phyloP scores from a whole-genome alignment of 1,139 yeast genomes.

The Saccharomyces uvarum region DNA sequence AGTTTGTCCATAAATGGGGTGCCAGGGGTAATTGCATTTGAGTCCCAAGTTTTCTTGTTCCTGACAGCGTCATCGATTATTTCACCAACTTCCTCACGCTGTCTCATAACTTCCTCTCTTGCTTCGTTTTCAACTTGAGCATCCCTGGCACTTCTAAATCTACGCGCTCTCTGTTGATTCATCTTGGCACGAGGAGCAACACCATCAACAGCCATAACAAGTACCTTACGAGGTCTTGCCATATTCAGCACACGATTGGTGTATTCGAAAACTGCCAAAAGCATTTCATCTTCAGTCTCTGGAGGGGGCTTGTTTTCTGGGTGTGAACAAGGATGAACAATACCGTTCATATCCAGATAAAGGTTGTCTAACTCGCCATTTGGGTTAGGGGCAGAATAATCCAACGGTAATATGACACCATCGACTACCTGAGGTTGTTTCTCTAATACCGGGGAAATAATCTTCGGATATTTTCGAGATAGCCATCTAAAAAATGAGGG shows the following conservation, averaged over 20 bases:
- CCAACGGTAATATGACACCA: slow-evolving; percentile 56
- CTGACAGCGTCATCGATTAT: slow-evolving; percentile 56
- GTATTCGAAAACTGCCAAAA: slow-evolving; percentile 78
- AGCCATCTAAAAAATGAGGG: slow-evolving; percentile 98
- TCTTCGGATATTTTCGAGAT: slow-evolving; percentile 87
- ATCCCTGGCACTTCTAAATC: slow-evolving; percentile 91
- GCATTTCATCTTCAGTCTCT: slow-evolving; percentile 91
- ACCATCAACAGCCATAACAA: slow-evolving; percentile 95
- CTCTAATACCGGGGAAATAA: slow-evolving; percentile 82
- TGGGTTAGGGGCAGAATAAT: slow-evolving; percentile 73
- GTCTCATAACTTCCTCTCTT: slow-evolving; percentile 47
- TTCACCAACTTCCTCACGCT: slow-evolving; percentile 48
- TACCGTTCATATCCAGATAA: slow-evolving; percentile 93
- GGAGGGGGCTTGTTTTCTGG: slow-evolving; percentile 94
- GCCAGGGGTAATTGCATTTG: slow-evolving; percentile 98
- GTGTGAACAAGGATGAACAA: slow-evolving; percentile 95
- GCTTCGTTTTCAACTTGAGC: slow-evolving; percentile 67
- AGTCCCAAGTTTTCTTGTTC: slow-evolving; percentile 55
- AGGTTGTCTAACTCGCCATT: slow-evolving; percentile 92
- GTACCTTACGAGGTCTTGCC: slow-evolving; percentile 90
- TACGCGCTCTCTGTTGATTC: slow-evolving; percentile 95
- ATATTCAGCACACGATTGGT: slow-evolving; percentile 83
- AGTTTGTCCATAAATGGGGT: slow-evolving; percentile 93
- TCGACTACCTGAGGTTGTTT: slow-evolving; percentile 53
- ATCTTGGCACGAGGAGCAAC: slow-evolving; percentile 98